Evolutionary conservation across 129 eudicot genomes (phyloP).

Genomic region (Artemisia tridentata): DNA sequence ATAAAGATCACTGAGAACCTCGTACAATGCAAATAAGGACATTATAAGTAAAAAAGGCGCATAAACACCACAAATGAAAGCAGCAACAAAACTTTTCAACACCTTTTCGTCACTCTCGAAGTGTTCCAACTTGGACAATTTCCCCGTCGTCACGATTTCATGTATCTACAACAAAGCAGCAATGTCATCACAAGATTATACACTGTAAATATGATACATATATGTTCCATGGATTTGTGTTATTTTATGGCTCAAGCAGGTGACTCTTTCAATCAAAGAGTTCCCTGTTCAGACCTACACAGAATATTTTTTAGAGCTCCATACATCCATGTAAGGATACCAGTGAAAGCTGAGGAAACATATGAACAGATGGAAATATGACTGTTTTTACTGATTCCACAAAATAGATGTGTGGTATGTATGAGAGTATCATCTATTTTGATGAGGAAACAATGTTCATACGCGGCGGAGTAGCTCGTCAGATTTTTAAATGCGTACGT

Average conservation of each 20-base stretch:
- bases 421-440: not conserved
- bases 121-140: constrained; percentile 91
- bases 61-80: not conserved
- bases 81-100: not conserved
- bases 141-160: constrained; percentile 88
- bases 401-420: not conserved
- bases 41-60: not conserved
- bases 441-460: no score
- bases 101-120: constrained; percentile 97
- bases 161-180: constrained; percentile 65
- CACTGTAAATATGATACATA: not conserved
- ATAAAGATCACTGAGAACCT: not conserved
- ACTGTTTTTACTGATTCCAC: not conserved
- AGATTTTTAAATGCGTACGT: no score
- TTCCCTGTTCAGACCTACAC: not conserved
- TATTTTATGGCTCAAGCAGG: not conserved
- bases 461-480: no score
- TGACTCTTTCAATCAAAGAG: not conserved
- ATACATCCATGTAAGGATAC: not conserved
- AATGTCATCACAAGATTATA: constrained; percentile 18
- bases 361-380: not conserved
- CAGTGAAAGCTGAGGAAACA: not conserved
- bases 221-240: not conserved
- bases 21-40: not conserved
- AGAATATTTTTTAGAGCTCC: not conserved